These are phyloP conservation scores for Chlorella ohadii DNA, from an alignment of 139 green algal genomes.

Conservation along the genomic window DNA sequence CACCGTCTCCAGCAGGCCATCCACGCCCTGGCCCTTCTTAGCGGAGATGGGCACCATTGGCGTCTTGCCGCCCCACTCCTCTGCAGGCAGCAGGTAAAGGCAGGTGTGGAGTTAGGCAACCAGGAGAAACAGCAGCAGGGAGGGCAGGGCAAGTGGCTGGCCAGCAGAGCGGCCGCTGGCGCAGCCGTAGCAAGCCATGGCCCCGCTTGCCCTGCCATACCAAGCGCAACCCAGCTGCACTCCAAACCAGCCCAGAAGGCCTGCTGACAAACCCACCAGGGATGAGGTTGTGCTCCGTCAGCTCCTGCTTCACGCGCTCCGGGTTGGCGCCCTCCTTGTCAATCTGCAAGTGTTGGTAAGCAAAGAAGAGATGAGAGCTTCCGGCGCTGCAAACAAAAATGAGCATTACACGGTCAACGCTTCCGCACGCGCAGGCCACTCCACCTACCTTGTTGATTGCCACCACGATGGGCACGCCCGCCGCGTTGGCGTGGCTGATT, in stretches of 20 bases:
- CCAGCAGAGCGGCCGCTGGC: too few relatives aligned
- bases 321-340: constrained; percentile 94
- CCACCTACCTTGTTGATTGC: constrained; percentile 83
- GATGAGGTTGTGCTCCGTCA: constrained; percentile 88
- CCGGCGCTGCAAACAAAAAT: too few relatives aligned
- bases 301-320: constrained; percentile 89
- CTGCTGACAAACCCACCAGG: constrained; percentile 46
- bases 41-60: constrained; percentile 91
- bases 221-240: too few relatives aligned
- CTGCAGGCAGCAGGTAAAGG: constrained; percentile 48
- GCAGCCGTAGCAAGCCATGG: too few relatives aligned
- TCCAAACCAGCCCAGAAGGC: too few relatives aligned
- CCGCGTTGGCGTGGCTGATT: constrained; percentile 90
- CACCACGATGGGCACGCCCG: constrained; percentile 91
- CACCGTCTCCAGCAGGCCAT: constrained; percentile 83
- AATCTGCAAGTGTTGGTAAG: constrained; percentile 52
- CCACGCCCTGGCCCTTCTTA: constrained; percentile 87
- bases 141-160: too few relatives aligned
- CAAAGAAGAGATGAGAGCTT: neutral
- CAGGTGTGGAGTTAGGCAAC: too few relatives aligned
- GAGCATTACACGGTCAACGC: too few relatives aligned
- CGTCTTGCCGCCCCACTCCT: constrained; percentile 97
- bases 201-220: too few relatives aligned
- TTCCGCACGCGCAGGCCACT: too few relatives aligned
- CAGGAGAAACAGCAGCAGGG: too few relatives aligned